These are phyloP conservation scores for Cercospora canescens DNA, from an alignment of 2,329 filamentous ascomycete species.

Conservation along the genomic window DNA sequence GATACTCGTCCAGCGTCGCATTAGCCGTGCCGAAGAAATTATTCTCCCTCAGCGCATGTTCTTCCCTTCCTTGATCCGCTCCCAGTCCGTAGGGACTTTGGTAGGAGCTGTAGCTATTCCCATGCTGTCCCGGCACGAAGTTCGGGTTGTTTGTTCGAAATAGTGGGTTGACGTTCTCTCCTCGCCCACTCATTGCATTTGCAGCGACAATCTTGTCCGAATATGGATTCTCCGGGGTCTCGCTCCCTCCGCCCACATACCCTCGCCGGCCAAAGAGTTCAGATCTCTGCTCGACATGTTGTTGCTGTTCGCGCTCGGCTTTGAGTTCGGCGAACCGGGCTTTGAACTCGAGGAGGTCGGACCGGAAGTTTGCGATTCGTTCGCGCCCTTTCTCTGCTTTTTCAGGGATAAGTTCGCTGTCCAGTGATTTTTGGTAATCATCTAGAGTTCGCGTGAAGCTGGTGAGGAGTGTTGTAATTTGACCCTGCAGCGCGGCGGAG, in stretches of 20 bases:
- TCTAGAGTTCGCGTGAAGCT: constrained; percentile 88
- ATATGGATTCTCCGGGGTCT: constrained; percentile 89
- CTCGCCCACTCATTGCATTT: constrained; percentile 26
- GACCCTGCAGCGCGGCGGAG: constrained; percentile 57
- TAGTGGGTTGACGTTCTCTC: constrained; percentile 37
- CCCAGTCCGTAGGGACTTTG: constrained; percentile 38
- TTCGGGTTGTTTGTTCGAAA: constrained; percentile 40
- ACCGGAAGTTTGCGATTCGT: constrained; percentile 79
- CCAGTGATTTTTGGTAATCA: constrained; percentile 83
- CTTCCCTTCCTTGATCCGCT: constrained; percentile 56
- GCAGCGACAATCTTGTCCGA: constrained; percentile 54
- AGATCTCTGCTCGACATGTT: constrained; percentile 54
- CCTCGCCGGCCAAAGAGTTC: constrained; percentile 86
- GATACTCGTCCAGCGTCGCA: constrained; percentile 85
- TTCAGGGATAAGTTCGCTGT: constrained; percentile 83
- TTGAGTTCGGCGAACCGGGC: constrained; percentile 76
- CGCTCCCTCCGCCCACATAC: constrained; percentile 55
- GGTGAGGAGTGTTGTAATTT: constrained; percentile 75
- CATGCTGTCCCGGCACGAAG: constrained; percentile 33
- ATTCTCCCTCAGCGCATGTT: constrained; percentile 84
- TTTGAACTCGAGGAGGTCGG: constrained; percentile 78
- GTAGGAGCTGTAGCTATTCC: constrained; percentile 43
- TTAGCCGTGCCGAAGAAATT: constrained; percentile 82
- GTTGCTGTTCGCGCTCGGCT: constrained; percentile 68
- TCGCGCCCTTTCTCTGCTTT: constrained; percentile 92